Percentiles rank a stretch among this genome's conserved stretches.
These are phyloP conservation scores for Sphaerostilbella broomeana DNA, from an alignment of 2,329 filamentous ascomycete genomes.

Conservation along the genomic window DNA sequence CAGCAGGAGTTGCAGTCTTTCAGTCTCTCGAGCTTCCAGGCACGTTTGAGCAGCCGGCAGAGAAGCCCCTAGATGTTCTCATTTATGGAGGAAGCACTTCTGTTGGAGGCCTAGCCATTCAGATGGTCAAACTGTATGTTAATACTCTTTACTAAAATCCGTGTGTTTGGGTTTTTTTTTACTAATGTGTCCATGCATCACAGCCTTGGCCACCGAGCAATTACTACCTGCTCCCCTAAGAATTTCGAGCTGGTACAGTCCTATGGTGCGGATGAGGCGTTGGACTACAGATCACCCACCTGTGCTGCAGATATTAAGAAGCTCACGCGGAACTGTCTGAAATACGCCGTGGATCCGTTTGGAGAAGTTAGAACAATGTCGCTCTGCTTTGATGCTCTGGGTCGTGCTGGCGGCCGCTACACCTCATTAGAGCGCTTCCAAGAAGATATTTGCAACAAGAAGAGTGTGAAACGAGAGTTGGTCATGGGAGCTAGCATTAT, in stretches of 20 bases:
- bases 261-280: conserved; percentile 15
- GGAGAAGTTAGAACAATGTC: conserved; percentile 18
- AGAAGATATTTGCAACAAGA: background rate
- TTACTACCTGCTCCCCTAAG: conserved; percentile 1
- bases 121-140: conserved; percentile 22
- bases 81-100: conserved; percentile 20
- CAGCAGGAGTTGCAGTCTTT: conserved; percentile 18
- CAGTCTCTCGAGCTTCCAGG: conserved; percentile 16
- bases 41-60: conserved; percentile 10
- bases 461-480: background rate
- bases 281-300: conserved; percentile 35
- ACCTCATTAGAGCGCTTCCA: background rate
- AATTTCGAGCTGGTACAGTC: conserved; percentile 1
- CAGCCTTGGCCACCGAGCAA: conserved; percentile 1
- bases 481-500: conserved; percentile 1
- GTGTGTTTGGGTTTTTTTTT: background rate
- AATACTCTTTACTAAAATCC: too few species aligned
- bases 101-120: conserved; percentile 19
- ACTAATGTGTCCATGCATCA: background rate
- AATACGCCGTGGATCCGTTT: conserved; percentile 23
- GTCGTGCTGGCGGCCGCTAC: conserved; percentile 17
- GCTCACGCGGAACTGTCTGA: conserved; percentile 18
- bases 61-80: conserved; percentile 15
- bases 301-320: conserved; percentile 21
- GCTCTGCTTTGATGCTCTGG: conserved; percentile 24